Evolutionary conservation across 768 basidiomycete species (phyloP).

Genomic region (Fomitopsis serialis): DNA sequence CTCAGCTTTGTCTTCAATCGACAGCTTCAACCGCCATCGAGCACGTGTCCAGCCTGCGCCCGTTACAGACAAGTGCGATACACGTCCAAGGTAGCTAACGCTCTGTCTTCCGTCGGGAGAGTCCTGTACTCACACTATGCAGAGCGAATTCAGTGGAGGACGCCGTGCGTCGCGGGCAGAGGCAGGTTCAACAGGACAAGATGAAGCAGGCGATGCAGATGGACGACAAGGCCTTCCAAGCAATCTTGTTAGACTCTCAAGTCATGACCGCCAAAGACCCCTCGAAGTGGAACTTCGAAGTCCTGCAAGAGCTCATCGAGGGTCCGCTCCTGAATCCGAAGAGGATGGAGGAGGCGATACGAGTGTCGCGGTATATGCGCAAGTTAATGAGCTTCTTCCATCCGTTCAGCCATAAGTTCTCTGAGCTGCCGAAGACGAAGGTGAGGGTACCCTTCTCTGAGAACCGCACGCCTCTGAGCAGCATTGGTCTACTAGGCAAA

Average conservation of each 20-base stretch:
- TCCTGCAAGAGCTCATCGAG: constrained; percentile 82
- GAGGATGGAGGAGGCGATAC: constrained; percentile 91
- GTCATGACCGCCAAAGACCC: constrained; percentile 87
- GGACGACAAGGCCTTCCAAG: constrained; percentile 91
- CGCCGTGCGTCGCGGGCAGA: constrained; percentile 78
- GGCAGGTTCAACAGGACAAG: constrained; percentile 87
- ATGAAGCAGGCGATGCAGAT: constrained; percentile 89
- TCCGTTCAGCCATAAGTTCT: constrained; percentile 84
- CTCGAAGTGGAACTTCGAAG: constrained; percentile 89
- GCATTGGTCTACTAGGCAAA: constrained; percentile 46
- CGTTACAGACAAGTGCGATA: constrained; percentile 34
- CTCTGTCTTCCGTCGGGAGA: neutral
- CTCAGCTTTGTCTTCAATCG: constrained; percentile 80
- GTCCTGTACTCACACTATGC: neutral
- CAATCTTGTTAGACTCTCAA: constrained; percentile 80
- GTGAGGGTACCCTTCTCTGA: constrained; percentile 26
- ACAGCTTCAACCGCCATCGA: constrained; percentile 90
- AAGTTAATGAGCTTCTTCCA: constrained; percentile 91
- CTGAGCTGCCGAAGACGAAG: constrained; percentile 68
- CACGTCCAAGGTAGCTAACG: constrained; percentile 54
- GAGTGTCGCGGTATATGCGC: constrained; percentile 83
- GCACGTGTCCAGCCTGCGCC: constrained; percentile 57
- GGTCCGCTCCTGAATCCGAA: constrained; percentile 90
- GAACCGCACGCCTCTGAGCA: neutral
- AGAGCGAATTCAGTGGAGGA: constrained; percentile 85